phyloP scores from a whole-genome alignment of 1,284 basidiomycete genomes.

The Puccinia horiana region DNA sequence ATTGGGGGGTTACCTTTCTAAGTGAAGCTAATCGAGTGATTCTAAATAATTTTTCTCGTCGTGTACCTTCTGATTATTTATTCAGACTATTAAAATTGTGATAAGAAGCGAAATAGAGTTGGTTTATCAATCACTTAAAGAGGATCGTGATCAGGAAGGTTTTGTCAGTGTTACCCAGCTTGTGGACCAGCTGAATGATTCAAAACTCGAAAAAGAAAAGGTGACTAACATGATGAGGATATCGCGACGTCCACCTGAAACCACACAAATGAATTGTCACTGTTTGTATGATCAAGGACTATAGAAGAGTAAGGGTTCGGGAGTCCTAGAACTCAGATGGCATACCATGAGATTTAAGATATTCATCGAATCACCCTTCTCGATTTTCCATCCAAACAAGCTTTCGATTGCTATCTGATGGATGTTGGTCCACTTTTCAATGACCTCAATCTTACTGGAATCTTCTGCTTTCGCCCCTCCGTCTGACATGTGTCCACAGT shows the following conservation, averaged over 20 bases:
- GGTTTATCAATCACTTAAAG: constrained; percentile 5
- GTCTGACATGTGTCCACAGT: not conserved
- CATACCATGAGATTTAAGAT: constrained; percentile 22
- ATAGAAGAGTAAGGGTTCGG: not conserved
- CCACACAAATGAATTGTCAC: not conserved
- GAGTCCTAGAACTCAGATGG: not conserved
- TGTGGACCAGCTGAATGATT: not conserved
- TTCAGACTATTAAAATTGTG: not conserved
- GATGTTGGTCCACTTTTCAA: constrained; percentile 14
- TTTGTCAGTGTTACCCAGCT: not conserved
- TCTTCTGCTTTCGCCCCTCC: not conserved
- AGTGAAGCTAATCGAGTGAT: no score
- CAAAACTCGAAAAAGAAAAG: not conserved
- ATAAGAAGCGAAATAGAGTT: constrained; percentile 1
- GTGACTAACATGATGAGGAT: not conserved
- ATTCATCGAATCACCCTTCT: not conserved
- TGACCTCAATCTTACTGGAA: not conserved
- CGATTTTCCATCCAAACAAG: constrained; percentile 15
- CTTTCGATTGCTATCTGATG: constrained; percentile 13
- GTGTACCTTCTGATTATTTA: no score
- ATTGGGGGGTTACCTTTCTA: no score
- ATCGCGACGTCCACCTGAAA: constrained; percentile 19
- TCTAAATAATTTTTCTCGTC: no score
- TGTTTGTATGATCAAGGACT: not conserved
- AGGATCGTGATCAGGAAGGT: not conserved